Evolutionary conservation across 495 filamentous ascomycete genomes (phyloP).

Genomic region (Immersiella caudata): DNA sequence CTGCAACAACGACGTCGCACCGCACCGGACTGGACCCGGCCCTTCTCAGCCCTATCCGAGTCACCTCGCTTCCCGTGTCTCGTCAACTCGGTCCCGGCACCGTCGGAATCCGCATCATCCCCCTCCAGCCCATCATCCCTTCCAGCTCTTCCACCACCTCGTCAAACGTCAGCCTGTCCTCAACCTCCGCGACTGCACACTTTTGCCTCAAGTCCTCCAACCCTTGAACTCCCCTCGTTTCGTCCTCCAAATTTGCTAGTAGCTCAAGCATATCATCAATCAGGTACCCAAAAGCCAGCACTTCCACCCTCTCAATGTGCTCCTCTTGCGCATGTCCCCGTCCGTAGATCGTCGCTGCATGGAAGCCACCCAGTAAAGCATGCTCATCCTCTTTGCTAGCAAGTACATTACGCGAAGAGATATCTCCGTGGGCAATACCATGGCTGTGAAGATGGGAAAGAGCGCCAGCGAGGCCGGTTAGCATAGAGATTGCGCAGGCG

Average conservation of each 20-base stretch:
- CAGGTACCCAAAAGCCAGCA: conserved; percentile 50
- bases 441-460: conserved; percentile 45
- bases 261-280: conserved; percentile 43
- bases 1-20: not conserved
- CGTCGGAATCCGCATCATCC: conserved; percentile 39
- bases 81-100: conserved; percentile 7
- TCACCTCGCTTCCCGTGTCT: not conserved
- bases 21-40: not conserved
- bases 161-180: conserved; percentile 30
- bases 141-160: conserved; percentile 35
- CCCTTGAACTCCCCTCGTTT: conserved; percentile 16
- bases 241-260: conserved; percentile 19
- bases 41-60: not conserved
- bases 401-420: conserved; percentile 51
- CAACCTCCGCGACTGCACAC: conserved; percentile 24
- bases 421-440: conserved; percentile 47
- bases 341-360: conserved; percentile 50
- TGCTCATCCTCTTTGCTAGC: conserved; percentile 41
- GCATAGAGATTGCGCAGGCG: conserved; percentile 36
- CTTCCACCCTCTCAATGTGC: conserved; percentile 45
- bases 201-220: conserved; percentile 23
- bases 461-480: conserved; percentile 44
- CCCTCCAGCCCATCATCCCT: conserved; percentile 36
- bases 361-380: conserved; percentile 48
- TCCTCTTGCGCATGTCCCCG: conserved; percentile 6